Conservation (phyloP, 2,329 filamentous ascomycete species). For the Epichloe brachyelytri region DNA sequence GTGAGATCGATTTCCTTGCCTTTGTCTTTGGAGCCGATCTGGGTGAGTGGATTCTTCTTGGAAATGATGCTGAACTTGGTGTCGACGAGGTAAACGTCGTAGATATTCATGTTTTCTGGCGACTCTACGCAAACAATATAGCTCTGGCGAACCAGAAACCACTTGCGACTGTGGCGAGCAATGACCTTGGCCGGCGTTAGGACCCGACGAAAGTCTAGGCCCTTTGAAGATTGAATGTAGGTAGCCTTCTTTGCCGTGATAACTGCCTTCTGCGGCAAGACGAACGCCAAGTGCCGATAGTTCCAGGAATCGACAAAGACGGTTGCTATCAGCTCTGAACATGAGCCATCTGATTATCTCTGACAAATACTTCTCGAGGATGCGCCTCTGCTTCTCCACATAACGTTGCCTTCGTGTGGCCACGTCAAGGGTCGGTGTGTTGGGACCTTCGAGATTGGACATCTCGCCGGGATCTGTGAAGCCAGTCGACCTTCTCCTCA, state of each 20-base stretch:
- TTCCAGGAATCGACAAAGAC: constrained; percentile 90
- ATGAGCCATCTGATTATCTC: constrained; percentile 95
- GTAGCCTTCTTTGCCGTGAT: constrained; percentile 94
- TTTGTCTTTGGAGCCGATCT: constrained; percentile 46
- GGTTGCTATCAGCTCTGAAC: constrained; percentile 89
- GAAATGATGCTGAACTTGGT: constrained; percentile 71
- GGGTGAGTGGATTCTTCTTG: constrained; percentile 47
- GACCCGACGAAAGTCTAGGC: constrained; percentile 71
- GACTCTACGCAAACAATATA: constrained; percentile 98
- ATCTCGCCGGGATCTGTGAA: constrained; percentile 33
- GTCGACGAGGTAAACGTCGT: constrained; percentile 96
- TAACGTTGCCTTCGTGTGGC: constrained; percentile 41
- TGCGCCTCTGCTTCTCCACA: constrained; percentile 69
- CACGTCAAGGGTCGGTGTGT: constrained; percentile 33
- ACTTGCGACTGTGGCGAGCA: constrained; percentile 77
- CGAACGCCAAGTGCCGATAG: constrained; percentile 87
- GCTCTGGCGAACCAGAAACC: constrained; percentile 96
- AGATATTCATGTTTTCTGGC: constrained; percentile 96
- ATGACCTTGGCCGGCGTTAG: constrained; percentile 68
- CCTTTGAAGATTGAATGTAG: constrained; percentile 85
- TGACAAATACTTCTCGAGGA: constrained; percentile 79
- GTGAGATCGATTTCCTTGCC: constrained; percentile 32
- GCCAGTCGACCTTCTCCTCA: constrained; percentile 40
- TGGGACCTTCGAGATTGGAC: constrained; percentile 26
- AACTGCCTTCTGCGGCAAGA: constrained; percentile 87